Evolutionary conservation across 2,329 filamentous ascomycete species (phyloP).

Genomic region (Mollisia scopiformis): DNA sequence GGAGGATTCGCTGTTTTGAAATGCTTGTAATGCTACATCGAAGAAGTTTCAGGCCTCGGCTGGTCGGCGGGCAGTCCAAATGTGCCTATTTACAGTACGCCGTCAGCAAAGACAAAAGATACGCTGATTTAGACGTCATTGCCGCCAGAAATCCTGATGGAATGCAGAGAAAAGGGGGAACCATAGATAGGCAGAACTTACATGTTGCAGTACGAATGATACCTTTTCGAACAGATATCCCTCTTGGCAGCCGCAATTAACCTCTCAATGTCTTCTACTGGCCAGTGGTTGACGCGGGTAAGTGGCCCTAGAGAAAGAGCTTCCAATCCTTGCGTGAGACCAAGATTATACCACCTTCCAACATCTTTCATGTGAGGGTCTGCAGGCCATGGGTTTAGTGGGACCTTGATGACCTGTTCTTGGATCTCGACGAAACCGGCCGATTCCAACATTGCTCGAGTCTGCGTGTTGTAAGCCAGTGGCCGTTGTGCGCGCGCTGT

Average conservation of each 20-base stretch:
- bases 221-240: constrained; percentile 70
- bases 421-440: constrained; percentile 82
- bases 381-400: constrained; percentile 73
- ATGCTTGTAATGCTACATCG: constrained; percentile 8
- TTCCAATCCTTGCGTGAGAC: constrained; percentile 72
- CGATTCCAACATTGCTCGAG: constrained; percentile 61
- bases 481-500: constrained; percentile 68
- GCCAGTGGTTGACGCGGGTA: constrained; percentile 64
- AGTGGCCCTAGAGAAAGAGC: constrained; percentile 76
- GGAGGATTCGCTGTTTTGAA: constrained; percentile 12
- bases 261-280: constrained; percentile 61
- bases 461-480: constrained; percentile 66
- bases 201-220: constrained; percentile 77
- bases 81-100: constrained; percentile 33
- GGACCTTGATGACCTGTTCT: constrained; percentile 69
- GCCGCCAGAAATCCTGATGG: background rate
- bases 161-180: constrained; percentile 1
- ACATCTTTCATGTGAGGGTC: constrained; percentile 68
- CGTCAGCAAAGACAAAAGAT: constrained; percentile 1
- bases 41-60: constrained; percentile 14
- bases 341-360: constrained; percentile 83
- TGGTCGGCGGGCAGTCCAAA: constrained; percentile 36
- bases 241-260: constrained; percentile 65
- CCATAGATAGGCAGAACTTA: constrained; percentile 51
- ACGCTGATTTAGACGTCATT: constrained; percentile 3